These are phyloP conservation scores for Candida sp. DNA, from an alignment of 1,139 yeast species.

Conservation along the genomic window DNA sequence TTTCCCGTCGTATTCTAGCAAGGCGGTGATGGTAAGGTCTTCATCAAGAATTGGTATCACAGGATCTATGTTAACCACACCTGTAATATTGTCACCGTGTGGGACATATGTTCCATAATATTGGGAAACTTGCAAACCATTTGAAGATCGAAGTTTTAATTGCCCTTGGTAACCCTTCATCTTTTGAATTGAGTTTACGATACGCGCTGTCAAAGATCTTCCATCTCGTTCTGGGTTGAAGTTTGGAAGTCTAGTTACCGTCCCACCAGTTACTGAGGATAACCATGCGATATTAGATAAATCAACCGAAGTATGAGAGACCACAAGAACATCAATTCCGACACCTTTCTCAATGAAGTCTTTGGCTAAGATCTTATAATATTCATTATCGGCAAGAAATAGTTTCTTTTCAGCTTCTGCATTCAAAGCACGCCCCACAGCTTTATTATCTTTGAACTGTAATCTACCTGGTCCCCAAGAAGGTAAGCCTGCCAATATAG, in stretches of 20 bases:
- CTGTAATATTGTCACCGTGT: conserved; percentile 16
- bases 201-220: conserved; percentile 57
- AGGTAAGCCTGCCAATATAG: conserved; percentile 69
- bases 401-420: conserved; percentile 56
- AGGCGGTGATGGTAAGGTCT: conserved; percentile 67
- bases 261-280: conserved; percentile 72
- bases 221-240: conserved; percentile 75
- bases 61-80: conserved; percentile 55
- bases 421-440: conserved; percentile 30
- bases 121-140: conserved; percentile 80
- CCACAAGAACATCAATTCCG: conserved; percentile 75
- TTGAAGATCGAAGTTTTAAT: conserved; percentile 82
- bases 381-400: conserved; percentile 59
- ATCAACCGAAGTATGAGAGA: conserved; percentile 66
- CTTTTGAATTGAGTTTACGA: conserved; percentile 44
- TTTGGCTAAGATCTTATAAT: conserved; percentile 58
- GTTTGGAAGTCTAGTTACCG: conserved; percentile 58
- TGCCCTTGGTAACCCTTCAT: conserved; percentile 75
- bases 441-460: conserved; percentile 44
- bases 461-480: conserved; percentile 85
- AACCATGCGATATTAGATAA: conserved; percentile 71
- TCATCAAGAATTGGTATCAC: conserved; percentile 62
- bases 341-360: conserved; percentile 58
- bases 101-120: conserved; percentile 58
- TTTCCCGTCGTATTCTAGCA: conserved; percentile 75